Percentiles rank a stretch among this genome's conserved stretches.
Evolutionary conservation across 805 yeast species (phyloP).

Genomic region (Candida ulmi): DNA sequence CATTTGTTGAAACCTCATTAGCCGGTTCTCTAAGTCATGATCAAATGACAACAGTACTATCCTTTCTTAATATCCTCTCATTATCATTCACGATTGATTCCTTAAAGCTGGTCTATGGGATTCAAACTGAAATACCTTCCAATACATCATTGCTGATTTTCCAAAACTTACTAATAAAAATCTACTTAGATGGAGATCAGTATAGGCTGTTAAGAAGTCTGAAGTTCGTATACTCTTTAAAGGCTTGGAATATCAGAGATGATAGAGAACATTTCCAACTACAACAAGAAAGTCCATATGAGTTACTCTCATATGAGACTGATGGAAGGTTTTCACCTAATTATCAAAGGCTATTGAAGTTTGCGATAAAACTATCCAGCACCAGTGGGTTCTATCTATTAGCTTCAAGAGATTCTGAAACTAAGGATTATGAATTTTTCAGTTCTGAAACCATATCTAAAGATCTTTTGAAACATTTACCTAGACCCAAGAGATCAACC

Average conservation of each 20-base stretch:
- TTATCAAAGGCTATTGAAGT: conserved; percentile 9
- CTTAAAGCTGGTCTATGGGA: conserved; percentile 15
- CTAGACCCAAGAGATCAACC: conserved; percentile 2
- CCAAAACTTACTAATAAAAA: background rate
- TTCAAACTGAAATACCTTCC: conserved; percentile 14
- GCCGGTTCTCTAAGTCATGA: conserved; percentile 9
- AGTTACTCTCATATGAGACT: conserved; percentile 9
- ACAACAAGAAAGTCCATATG: conserved; percentile 5
- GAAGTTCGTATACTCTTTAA: conserved; percentile 7
- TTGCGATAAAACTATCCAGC: background rate
- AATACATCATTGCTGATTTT: conserved; percentile 4
- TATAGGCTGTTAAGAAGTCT: background rate
- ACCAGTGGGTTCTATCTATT: background rate
- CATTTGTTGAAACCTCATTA: conserved; percentile 13
- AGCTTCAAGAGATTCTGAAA: background rate
- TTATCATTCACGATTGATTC: conserved; percentile 1
- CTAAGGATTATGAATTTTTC: conserved; percentile 14
- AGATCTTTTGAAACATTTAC: conserved; percentile 4
- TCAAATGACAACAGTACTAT: background rate
- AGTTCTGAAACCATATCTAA: conserved; percentile 12
- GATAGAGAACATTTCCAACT: conserved; percentile 7
- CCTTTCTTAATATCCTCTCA: conserved; percentile 3
- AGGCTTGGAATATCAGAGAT: conserved; percentile 19
- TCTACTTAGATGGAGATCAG: background rate
- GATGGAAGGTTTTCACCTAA: conserved; percentile 11